These are phyloP conservation scores for Candolleomyces eurysporus DNA, from an alignment of 768 basidiomycete species.

Conservation along the genomic window DNA sequence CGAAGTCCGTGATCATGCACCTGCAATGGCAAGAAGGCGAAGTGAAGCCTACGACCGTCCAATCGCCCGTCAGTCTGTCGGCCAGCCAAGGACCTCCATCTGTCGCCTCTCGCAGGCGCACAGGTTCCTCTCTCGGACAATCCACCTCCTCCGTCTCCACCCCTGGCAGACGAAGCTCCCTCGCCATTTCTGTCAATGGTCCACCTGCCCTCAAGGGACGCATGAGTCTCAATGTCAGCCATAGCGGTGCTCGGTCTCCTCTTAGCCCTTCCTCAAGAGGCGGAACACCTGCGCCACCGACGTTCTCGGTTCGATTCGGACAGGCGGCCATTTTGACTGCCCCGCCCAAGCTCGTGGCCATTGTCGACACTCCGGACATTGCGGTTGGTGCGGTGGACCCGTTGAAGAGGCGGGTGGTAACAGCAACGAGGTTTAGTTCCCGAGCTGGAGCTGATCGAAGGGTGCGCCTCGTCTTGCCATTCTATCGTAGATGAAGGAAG, in stretches of 20 bases:
- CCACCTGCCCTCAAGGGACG: constrained; percentile 29
- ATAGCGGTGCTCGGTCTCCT: constrained; percentile 43
- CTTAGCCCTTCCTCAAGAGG: constrained; percentile 45
- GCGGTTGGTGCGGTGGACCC: constrained; percentile 89
- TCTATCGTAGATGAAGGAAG: too few relatives aligned
- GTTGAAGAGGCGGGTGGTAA: constrained; percentile 78
- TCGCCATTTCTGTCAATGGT: constrained; percentile 22
- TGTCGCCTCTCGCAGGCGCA: constrained; percentile 40
- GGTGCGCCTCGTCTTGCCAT: constrained; percentile 54
- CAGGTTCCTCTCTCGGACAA: constrained; percentile 50
- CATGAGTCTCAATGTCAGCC: constrained; percentile 39
- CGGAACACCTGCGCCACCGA: constrained; percentile 33
- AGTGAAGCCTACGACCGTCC: constrained; percentile 21
- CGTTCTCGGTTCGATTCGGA: constrained; percentile 54
- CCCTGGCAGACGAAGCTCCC: constrained; percentile 39
- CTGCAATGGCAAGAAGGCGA: constrained; percentile 81
- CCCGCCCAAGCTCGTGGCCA: constrained; percentile 78
- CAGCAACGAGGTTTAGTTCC: constrained; percentile 85
- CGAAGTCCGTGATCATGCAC: constrained; percentile 82
- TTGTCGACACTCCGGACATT: constrained; percentile 86
- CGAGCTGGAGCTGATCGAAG: constrained; percentile 78
- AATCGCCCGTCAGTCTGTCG: constrained; percentile 17
- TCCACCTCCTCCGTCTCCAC: constrained; percentile 48
- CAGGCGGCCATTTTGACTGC: constrained; percentile 76
- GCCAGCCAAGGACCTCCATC: constrained; percentile 24